Conservation (phyloP, 2,329 filamentous ascomycete species). For the Cadophora luteo-olivacea region DNA sequence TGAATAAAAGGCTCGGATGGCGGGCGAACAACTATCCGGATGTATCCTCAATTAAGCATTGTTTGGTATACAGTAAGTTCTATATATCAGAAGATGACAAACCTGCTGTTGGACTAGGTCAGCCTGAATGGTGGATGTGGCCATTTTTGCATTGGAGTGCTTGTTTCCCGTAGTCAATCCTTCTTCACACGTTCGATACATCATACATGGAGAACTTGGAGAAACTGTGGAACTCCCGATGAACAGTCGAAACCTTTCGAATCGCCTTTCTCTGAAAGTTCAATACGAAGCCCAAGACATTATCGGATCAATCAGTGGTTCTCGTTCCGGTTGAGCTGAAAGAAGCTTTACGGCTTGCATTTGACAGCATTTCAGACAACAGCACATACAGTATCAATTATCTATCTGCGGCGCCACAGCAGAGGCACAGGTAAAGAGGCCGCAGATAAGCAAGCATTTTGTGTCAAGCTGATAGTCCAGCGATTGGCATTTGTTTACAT, state of each 20-base stretch:
- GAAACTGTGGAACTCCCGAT: not conserved
- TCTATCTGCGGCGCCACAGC: not conserved
- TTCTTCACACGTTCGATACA: not conserved
- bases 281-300: constrained; percentile 1
- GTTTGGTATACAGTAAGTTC: constrained; percentile 18
- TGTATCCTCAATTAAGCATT: constrained; percentile 12
- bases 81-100: not conserved
- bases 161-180: not conserved
- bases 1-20: constrained; percentile 2
- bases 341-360: constrained; percentile 23
- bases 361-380: constrained; percentile 20
- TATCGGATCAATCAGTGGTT: too few species aligned
- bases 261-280: not conserved
- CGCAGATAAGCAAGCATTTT: not conserved
- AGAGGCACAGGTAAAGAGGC: not conserved
- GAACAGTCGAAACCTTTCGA: not conserved
- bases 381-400: not conserved
- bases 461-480: not conserved
- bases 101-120: not conserved
- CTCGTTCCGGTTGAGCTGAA: constrained; percentile 19
- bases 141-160: not conserved
- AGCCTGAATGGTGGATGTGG: not conserved
- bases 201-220: not conserved
- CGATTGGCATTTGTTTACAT: not conserved
- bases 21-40: constrained; percentile 12